Conservation (phyloP, 768 basidiomycete species). For the Phylloporus arenicola region DNA sequence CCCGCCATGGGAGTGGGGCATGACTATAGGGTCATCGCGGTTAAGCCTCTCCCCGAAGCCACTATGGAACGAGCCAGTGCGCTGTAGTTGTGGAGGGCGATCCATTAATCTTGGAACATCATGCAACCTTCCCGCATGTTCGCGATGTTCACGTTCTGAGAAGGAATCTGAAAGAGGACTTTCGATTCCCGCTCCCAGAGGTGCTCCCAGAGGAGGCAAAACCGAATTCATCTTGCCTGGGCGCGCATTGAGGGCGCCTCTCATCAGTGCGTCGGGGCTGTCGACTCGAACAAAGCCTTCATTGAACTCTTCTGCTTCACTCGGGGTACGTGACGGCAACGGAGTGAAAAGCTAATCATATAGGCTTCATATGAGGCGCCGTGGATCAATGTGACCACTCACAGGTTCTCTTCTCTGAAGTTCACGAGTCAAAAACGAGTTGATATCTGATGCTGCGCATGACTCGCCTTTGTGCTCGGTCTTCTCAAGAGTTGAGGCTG, state of each 20-base stretch:
- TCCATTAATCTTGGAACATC: conserved; percentile 21
- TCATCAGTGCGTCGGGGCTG: conserved; percentile 28
- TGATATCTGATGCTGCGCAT: neutral
- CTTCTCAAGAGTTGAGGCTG: conserved; percentile 25
- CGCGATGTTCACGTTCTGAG: conserved; percentile 23
- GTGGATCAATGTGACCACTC: conserved; percentile 9
- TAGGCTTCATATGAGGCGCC: conserved; percentile 2
- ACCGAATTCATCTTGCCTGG: conserved; percentile 20
- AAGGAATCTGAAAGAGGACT: conserved; percentile 16
- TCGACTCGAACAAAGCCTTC: conserved; percentile 30
- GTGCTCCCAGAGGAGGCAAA: conserved; percentile 21
- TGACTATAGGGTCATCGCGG: conserved; percentile 20
- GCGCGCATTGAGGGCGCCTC: conserved; percentile 29
- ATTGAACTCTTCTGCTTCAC: conserved; percentile 29
- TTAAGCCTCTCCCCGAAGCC: conserved; percentile 13
- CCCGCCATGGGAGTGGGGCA: conserved; percentile 15
- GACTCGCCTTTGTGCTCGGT: conserved; percentile 24
- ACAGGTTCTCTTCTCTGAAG: conserved; percentile 30
- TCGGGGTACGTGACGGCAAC: conserved; percentile 29
- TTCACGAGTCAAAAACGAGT: conserved; percentile 10
- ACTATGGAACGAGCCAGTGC: conserved; percentile 18
- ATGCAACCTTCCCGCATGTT: conserved; percentile 14
- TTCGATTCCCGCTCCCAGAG: conserved; percentile 19
- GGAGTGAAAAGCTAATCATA: conserved; percentile 28
- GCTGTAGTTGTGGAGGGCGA: conserved; percentile 17